Evolutionary conservation across 192 early-diverging fungal genomes (phyloP).

Genomic region (Coemansia sp.): DNA sequence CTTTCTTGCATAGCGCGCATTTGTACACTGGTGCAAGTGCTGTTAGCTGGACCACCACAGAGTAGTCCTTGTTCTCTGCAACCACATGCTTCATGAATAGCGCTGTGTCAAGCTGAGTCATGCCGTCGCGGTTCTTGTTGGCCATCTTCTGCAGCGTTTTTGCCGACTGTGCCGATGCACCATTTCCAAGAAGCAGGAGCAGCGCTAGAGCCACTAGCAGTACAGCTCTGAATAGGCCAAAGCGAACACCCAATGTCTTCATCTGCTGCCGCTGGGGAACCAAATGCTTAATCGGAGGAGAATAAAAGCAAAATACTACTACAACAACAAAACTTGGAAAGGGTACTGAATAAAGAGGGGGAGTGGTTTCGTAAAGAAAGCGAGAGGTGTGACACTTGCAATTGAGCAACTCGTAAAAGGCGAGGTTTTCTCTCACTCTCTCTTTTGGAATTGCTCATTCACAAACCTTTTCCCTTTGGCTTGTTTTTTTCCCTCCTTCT

Average conservation of each 20-base stretch:
- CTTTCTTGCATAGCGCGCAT: conserved; percentile 30
- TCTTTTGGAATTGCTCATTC: too few relatives aligned
- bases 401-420: too few relatives aligned
- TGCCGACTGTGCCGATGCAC: conserved; percentile 24
- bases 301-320: background rate
- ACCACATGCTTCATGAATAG: conserved; percentile 44
- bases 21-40: conserved; percentile 47
- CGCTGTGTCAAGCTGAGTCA: conserved; percentile 27
- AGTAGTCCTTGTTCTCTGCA: conserved; percentile 37
- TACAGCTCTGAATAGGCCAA: background rate
- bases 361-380: too few relatives aligned
- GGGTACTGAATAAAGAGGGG: too few relatives aligned
- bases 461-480: background rate
- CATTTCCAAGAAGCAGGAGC: conserved; percentile 1
- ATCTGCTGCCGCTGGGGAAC: background rate
- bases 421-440: too few relatives aligned
- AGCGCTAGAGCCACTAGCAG: conserved; percentile 15
- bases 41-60: conserved; percentile 50
- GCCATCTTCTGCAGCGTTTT: conserved; percentile 21
- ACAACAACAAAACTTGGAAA: background rate
- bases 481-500: background rate
- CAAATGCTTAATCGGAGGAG: too few relatives aligned
- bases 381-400: too few relatives aligned
- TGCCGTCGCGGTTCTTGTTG: conserved; percentile 27
- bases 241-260: background rate